Evolutionary conservation across 176 grass and related monocot species (phyloP), one percentile per base, ranked within the genome.

Genomic region (Cymbopogon citratus): DNA sequence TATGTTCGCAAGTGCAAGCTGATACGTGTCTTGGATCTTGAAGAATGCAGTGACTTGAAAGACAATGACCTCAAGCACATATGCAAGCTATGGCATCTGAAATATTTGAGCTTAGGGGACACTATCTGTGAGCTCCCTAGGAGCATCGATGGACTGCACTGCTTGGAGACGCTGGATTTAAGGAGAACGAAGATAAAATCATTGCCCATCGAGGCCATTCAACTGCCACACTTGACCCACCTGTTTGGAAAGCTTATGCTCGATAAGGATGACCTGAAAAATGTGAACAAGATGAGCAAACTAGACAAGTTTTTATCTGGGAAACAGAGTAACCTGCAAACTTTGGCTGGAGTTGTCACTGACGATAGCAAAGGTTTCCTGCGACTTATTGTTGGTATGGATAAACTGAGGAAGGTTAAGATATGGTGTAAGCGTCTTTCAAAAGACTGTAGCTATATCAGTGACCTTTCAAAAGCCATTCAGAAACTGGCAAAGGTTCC

Each of bases 231-330:
- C 71, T 49, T 87, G 69, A 44, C 72, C 48, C 72, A 81, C 26
- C 38, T 87, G 48, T 87, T 87, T 39, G 71, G 85, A 45, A 81
- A 74, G 11, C 68, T 87, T 15, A 81, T 75, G 49, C 36, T 87
- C 38, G 49, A 81, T 9, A 81, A 21, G 34, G 48, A 81, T 67
- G 85, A 75, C 36, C 19, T 74, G 45, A 64, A 64, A 12, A 64
- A 36, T 51, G 28, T 0, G 5, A 83, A 34, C 3, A 73, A 74
- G 70, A 74, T 49, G 28, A 59, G 35, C 29, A 74, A 86, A 44
- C 24, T 68, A 11, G 12, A 5, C 3, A 76, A 70, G 29, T 87
- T 81, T 16, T 51, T 81, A 7, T 69, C 71, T 3, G 63, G 40
- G 28, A 69, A 76, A 2, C 75, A 76, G 28, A 81, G 85, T 31